Base-by-base conservation (phyloP, 1,139 yeast genomes). In the Yamadazyma aaseri region DNA sequence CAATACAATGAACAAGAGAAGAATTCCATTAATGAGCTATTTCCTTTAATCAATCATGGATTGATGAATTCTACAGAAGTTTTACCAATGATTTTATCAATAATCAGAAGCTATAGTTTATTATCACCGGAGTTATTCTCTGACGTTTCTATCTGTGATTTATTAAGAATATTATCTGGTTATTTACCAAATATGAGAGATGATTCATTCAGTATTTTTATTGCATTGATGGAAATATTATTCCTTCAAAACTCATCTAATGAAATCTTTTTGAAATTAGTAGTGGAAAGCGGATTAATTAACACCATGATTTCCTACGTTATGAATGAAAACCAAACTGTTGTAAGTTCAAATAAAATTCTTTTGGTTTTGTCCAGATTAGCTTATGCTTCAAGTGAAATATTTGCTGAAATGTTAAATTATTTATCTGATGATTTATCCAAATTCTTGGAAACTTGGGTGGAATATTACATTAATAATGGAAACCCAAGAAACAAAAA, bases 401-500 rank as follows among this genome's bases (percentile, higher is more conserved):
- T 67, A 5, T 65, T 81, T 35, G 46, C 74, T 21, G 50, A 52
- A 22, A 47, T 65, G 24, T 48, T 70, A 56, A 47, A 56, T n/a
- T 61, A 59, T 33, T 41, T 65, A 15, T 45, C 59, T 2, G 43
- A 58, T 17, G 63, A 65, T 35, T 31, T 45, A 2, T 33, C 41
- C 3, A 40, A 37, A 13, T 60, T 69, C 28, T 35, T 67, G 31
- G 49, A 45, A 8, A 49, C 47, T 16, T 71, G 76, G 74, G 38
- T 63, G 29, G 50, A 55, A 8, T 56, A 58, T 44, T 65, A 54
- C 40, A 71, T 68, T 34, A 73, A 71, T 42, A 71, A 80, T 50
- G 83, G 84, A 6, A 82, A 79, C 48, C 90, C 95, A 5, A 65
- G 82, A 42, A 77, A 73, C 47, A 76, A 76, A 45, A 85, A 85